Base-by-base conservation (phyloP, 1,284 basidiomycete species). In the Cryptococcus sp. region DNA sequence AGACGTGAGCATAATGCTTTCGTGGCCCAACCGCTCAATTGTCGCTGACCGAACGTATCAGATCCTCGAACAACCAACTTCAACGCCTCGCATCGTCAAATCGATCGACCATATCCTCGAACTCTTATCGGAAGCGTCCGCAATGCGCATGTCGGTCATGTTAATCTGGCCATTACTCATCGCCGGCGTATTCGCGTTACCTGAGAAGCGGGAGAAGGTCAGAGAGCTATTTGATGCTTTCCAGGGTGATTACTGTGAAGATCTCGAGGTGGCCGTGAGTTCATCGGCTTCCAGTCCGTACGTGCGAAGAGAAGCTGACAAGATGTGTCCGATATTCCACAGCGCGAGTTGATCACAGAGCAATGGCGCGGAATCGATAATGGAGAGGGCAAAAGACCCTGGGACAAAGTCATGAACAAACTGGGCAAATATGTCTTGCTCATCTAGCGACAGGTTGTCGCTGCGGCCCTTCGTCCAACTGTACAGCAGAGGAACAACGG, bases 111-210 rank as follows among this genome's bases (percentile, higher is more conserved):
- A 62, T 45, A 65, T 72, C 22, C 60, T 73, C 19, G 71, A 73
- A 53, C 63, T 73, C 3, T 63, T 64, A 47, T 62, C 62, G 43
- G 71, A 73, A 54, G 63, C 66, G 17, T 60, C 63, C 11, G 63
- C 64, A 25, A 67, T 68, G 67, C 55, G 68, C 25, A 65, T 68
- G 65, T 58, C 61, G 5, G 70, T 73, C 47, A 72, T 72, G 71
- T 61, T 73, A 20, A 63, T 68, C 25, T 72, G 70, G 70, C 71
- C 71, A 7, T 56, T 73, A 15, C 54, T 73, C 17, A 69, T 73
- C 47, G 68, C 69, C 5, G 71, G 71, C 0, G 54, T 61, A 5
- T 70, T 68, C 43, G 53, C 55, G 13, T 11, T 58, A 5, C 47
- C 49, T 0, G 51, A 56, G 3, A 50, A 25, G 38, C 27, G 67